Conservation (phyloP, 169 alveolate genomes). For the Ichthyophthirius multifiliis region DNA sequence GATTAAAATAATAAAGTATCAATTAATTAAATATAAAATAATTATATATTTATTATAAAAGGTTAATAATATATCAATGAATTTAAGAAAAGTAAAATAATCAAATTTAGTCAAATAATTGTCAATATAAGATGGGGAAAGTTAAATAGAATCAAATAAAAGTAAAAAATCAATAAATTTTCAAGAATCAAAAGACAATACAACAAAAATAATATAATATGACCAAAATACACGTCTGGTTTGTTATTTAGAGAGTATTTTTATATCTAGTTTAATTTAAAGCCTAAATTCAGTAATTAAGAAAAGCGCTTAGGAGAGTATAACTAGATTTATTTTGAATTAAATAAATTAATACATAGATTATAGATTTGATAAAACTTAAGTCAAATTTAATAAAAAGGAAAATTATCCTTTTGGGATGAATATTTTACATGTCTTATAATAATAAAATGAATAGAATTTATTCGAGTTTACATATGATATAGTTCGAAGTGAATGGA, state of each 20-base stretch:
- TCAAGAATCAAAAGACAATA: no score
- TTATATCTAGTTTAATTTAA: background rate
- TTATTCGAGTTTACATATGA: background rate
- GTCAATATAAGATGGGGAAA: background rate
- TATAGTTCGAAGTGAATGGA: background rate
- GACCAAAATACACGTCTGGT: no score
- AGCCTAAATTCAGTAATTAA: background rate
- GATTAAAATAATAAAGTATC: background rate
- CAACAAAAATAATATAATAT: no score
- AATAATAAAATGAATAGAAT: background rate
- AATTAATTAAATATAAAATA: background rate
- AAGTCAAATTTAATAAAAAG: background rate
- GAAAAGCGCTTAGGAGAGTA: background rate
- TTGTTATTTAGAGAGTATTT: background rate
- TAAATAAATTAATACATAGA: background rate
- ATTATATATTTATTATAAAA: background rate
- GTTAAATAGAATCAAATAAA: no score
- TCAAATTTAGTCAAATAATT: background rate
- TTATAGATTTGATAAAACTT: background rate
- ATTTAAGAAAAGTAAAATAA: background rate
- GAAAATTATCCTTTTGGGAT: constrained; percentile 3
- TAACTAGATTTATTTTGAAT: background rate
- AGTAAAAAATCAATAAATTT: no score
- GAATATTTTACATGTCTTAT: background rate
- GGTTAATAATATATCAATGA: background rate